phyloP scores from a whole-genome alignment of 2,329 filamentous ascomycete species.

The Fusarium falciforme region DNA sequence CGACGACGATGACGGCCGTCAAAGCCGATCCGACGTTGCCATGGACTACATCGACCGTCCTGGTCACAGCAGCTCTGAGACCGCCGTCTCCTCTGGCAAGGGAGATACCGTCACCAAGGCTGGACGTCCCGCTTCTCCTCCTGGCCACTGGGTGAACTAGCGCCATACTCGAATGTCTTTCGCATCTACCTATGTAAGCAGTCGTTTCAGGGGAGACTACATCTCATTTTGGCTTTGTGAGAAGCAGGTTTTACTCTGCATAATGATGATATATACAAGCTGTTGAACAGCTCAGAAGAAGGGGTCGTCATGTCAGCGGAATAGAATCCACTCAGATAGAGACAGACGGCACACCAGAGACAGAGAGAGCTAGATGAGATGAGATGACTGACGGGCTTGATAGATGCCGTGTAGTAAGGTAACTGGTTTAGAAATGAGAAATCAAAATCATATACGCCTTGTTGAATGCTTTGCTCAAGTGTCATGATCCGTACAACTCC shows the following conservation, averaged over 20 bases:
- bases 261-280: background rate
- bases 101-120: constrained; percentile 24
- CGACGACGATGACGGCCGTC: constrained; percentile 22
- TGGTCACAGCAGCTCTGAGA: constrained; percentile 29
- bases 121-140: constrained; percentile 32
- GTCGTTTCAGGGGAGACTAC: constrained; percentile 6
- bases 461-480: background rate
- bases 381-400: background rate
- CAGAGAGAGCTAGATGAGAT: constrained; percentile 5
- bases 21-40: constrained; percentile 14
- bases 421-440: constrained; percentile 18
- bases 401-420: constrained; percentile 30
- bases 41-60: constrained; percentile 21
- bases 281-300: background rate
- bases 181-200: constrained; percentile 17
- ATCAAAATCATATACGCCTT: background rate
- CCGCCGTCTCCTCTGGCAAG: constrained; percentile 39
- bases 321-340: background rate
- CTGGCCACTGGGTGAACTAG: constrained; percentile 30
- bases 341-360: background rate
- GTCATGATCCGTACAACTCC: background rate
- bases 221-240: constrained; percentile 28
- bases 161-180: background rate
- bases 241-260: constrained; percentile 7
- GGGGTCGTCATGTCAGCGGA: background rate